phyloP scores from a whole-genome alignment of 2,329 filamentous ascomycete genomes.

The Talaromyces funiculosus region DNA sequence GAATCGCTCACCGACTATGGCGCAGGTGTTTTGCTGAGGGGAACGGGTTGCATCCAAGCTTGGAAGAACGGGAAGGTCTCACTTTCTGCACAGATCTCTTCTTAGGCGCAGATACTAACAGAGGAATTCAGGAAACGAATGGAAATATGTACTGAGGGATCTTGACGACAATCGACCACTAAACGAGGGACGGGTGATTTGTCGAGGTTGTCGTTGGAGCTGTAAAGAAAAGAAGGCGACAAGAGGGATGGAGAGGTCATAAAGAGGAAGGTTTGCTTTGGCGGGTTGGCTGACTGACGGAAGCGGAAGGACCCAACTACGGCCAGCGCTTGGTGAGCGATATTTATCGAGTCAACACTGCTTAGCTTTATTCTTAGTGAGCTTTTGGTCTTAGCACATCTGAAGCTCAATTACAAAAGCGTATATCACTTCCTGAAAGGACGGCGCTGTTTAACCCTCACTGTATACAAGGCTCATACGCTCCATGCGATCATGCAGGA shows the following conservation, averaged over 20 bases:
- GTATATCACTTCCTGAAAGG: background rate
- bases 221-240: background rate
- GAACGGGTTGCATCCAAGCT: background rate
- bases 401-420: background rate
- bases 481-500: background rate
- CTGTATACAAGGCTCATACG: background rate
- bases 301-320: background rate
- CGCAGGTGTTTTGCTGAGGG: background rate
- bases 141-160: background rate
- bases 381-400: background rate
- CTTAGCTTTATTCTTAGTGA: background rate
- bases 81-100: slow-evolving; percentile 1
- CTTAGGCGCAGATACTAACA: background rate
- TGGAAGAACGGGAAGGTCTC: background rate
- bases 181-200: slow-evolving; percentile 1
- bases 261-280: background rate
- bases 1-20: background rate
- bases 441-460: background rate
- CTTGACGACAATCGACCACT: background rate
- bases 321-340: background rate
- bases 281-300: slow-evolving; percentile 3
- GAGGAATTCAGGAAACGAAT: background rate
- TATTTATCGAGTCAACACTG: background rate
- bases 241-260: background rate
- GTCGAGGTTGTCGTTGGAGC: background rate